Conservation (phyloP, 1,284 basidiomycete species). For the Coniferiporia sulphurascens region DNA sequence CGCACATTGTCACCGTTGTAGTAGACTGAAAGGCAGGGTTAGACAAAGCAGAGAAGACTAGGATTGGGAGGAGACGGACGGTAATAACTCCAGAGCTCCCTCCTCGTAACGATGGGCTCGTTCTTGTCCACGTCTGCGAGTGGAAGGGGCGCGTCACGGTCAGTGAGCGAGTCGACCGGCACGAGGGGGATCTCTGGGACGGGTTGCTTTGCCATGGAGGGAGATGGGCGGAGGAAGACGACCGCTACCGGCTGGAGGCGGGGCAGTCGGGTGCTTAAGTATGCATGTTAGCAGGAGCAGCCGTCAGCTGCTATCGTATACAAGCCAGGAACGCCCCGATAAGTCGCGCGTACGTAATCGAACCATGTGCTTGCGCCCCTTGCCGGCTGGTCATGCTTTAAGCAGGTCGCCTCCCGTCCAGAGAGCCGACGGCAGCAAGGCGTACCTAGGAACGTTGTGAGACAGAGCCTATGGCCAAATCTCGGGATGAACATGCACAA, state of each 20-base stretch:
- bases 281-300: no score
- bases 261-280: no score
- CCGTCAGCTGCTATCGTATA: no score
- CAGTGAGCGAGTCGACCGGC: neutral
- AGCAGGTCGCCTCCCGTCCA: no score
- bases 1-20: constrained; percentile 23
- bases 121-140: constrained; percentile 29
- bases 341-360: no score
- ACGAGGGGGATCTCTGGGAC: neutral
- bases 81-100: constrained; percentile 72
- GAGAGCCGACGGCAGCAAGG: no score
- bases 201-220: constrained; percentile 10
- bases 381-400: no score
- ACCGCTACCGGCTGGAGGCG: neutral
- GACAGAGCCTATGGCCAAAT: no score
- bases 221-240: neutral
- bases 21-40: constrained; percentile 18
- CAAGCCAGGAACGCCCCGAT: no score
- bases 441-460: no score
- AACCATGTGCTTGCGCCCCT: no score
- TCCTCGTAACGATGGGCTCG: constrained; percentile 54
- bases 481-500: no score
- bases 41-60: constrained; percentile 37
- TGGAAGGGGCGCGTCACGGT: neutral
- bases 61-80: constrained; percentile 33